These are phyloP conservation scores for Chytriomyces sp. DNA, from an alignment of 192 early-diverging fungal species.

Conservation along the genomic window DNA sequence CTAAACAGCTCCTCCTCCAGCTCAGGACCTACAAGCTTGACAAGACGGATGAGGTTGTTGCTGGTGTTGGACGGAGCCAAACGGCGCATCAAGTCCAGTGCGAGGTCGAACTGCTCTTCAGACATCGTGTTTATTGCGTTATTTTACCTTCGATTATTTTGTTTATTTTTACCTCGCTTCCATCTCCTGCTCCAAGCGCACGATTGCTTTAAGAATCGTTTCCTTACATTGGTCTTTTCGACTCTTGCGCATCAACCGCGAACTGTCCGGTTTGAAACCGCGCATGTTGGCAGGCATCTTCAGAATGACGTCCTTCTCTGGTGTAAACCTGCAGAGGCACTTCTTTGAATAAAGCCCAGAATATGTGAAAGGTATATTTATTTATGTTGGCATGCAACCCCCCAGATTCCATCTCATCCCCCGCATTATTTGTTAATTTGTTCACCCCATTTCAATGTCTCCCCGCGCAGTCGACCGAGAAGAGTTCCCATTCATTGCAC, in stretches of 20 bases:
- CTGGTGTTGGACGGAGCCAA: constrained; percentile 91
- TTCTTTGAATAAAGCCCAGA: too few species aligned
- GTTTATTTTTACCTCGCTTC: not conserved
- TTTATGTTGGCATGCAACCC: too few species aligned
- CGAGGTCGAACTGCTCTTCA: constrained; percentile 73
- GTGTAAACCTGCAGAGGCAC: too few species aligned
- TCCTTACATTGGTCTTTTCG: constrained; percentile 19
- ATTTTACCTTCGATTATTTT: not conserved
- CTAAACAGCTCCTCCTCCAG: constrained; percentile 88
- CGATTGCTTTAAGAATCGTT: constrained; percentile 26
- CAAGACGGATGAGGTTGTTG: constrained; percentile 81
- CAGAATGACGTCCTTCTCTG: too few species aligned
- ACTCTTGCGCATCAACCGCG: not conserved
- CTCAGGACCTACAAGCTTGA: constrained; percentile 77
- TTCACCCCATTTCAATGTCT: not conserved
- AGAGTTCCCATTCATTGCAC: not conserved
- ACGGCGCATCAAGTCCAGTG: constrained; percentile 94
- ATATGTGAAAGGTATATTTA: too few species aligned
- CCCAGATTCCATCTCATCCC: too few species aligned
- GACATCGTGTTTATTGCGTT: not conserved
- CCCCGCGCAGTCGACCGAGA: not conserved
- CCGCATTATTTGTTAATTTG: not conserved
- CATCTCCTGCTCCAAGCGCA: constrained; percentile 23
- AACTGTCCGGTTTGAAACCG: not conserved
- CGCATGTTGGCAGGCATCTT: too few species aligned